Evolutionary conservation across 2,329 filamentous ascomycete species (phyloP).

Genomic region (Apiospora aurea): DNA sequence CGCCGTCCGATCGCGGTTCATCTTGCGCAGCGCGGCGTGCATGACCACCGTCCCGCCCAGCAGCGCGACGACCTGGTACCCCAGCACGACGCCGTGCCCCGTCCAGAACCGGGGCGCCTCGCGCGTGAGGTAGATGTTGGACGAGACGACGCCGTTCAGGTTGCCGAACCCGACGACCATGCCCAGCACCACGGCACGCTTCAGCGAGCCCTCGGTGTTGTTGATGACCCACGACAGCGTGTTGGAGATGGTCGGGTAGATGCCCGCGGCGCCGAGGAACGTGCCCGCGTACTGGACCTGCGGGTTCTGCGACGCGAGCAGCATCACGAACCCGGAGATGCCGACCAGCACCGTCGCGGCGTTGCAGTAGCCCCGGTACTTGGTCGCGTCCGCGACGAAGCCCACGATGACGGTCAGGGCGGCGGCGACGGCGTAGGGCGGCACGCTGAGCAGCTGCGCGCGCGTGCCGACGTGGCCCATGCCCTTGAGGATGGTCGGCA

Average conservation of each 20-base stretch:
- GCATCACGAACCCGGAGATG: constrained; percentile 82
- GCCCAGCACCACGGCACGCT: constrained; percentile 84
- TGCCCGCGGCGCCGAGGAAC: constrained; percentile 85
- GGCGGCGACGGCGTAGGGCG: constrained; percentile 77
- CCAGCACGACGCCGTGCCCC: constrained; percentile 79
- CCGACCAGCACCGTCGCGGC: constrained; percentile 73
- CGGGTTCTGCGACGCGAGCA: constrained; percentile 69
- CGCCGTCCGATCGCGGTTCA: constrained; percentile 21
- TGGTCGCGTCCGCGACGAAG: constrained; percentile 74
- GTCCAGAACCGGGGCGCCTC: constrained; percentile 69
- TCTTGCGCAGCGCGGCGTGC: constrained; percentile 26
- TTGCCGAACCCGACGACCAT: constrained; percentile 94
- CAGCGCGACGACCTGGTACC: constrained; percentile 32
- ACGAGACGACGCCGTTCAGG: constrained; percentile 82
- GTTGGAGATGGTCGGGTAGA: constrained; percentile 86
- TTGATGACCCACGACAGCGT: constrained; percentile 89
- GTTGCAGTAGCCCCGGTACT: constrained; percentile 79
- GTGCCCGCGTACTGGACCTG: constrained; percentile 81
- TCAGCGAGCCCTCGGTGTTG: constrained; percentile 89
- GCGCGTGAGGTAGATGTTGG: constrained; percentile 75
- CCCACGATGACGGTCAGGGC: constrained; percentile 71
- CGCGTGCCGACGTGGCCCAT: constrained; percentile 57
- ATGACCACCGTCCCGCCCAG: constrained; percentile 27
- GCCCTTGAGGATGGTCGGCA: constrained; percentile 77
- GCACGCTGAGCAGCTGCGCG: constrained; percentile 76